Evolutionary conservation across 805 yeast genomes (phyloP).

Genomic region (Teunomyces funiuensis): DNA sequence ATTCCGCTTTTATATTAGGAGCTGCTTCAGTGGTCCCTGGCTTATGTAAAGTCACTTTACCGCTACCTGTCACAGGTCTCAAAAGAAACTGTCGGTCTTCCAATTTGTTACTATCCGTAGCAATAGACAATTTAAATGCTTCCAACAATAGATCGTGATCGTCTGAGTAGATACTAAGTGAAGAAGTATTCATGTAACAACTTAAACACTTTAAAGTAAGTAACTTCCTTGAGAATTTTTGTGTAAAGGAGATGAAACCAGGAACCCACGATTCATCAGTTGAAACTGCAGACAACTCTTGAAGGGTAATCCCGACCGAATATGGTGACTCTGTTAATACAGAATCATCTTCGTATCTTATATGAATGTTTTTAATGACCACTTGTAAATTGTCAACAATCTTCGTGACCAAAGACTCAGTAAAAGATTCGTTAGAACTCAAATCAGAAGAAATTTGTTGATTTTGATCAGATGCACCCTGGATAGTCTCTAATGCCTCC

Average conservation of each 20-base stretch:
- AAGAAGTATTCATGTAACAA: constrained; percentile 77
- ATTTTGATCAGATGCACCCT: constrained; percentile 40
- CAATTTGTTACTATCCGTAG: constrained; percentile 18
- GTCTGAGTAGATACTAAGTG: constrained; percentile 36
- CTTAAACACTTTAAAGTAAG: constrained; percentile 73
- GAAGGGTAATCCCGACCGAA: constrained; percentile 77
- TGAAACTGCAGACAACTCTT: constrained; percentile 88
- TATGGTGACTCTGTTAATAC: constrained; percentile 74
- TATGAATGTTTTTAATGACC: constrained; percentile 85
- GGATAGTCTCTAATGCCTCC: constrained; percentile 64
- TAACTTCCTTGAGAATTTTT: constrained; percentile 69
- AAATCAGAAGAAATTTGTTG: constrained; percentile 31
- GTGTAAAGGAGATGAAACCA: constrained; percentile 73
- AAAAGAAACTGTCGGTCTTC: constrained; percentile 54
- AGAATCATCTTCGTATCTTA: constrained; percentile 83
- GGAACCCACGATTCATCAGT: constrained; percentile 85
- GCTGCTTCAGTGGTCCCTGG: constrained; percentile 62
- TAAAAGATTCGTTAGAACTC: constrained; percentile 72
- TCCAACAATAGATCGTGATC: constrained; percentile 49
- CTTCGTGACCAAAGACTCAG: constrained; percentile 84
- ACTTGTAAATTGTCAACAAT: constrained; percentile 91
- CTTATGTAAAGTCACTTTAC: constrained; percentile 79
- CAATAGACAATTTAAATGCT: constrained; percentile 48
- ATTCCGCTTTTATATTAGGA: constrained; percentile 72
- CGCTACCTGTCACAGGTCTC: constrained; percentile 87